These are phyloP conservation scores for Artomyces pyxidatus DNA, from an alignment of 768 basidiomycete species.

Conservation along the genomic window DNA sequence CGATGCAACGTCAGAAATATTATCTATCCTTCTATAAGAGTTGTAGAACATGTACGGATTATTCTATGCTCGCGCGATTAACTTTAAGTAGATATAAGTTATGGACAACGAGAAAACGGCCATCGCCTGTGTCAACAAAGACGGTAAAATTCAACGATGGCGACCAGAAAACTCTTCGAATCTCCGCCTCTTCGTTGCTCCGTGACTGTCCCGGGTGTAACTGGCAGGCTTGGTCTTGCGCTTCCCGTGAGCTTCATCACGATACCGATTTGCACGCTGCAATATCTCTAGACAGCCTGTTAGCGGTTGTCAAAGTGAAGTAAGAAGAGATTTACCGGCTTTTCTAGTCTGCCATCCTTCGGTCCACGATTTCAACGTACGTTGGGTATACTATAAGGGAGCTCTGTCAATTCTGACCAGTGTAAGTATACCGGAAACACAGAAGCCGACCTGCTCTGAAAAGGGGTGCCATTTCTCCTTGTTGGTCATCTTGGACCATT, in stretches of 20 bases:
- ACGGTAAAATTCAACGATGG: too few species aligned
- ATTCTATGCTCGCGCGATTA: too few species aligned
- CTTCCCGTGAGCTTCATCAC: background rate
- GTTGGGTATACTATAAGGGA: background rate
- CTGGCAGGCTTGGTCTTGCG: background rate
- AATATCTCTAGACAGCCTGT: background rate
- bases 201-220: background rate
- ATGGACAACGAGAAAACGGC: too few species aligned
- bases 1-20: too few species aligned
- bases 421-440: background rate
- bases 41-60: too few species aligned
- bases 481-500: constrained; percentile 34
- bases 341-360: background rate
- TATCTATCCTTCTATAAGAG: too few species aligned
- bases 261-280: background rate
- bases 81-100: too few species aligned
- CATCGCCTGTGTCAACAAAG: too few species aligned
- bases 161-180: background rate
- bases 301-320: background rate
- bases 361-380: background rate
- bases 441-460: constrained; percentile 33
- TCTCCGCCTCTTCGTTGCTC: background rate
- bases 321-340: background rate
- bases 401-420: background rate
- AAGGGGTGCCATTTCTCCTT: constrained; percentile 55